These are phyloP conservation scores for Protomyces macrosporus DNA, from an alignment of 1,139 yeast species.

Conservation along the genomic window DNA sequence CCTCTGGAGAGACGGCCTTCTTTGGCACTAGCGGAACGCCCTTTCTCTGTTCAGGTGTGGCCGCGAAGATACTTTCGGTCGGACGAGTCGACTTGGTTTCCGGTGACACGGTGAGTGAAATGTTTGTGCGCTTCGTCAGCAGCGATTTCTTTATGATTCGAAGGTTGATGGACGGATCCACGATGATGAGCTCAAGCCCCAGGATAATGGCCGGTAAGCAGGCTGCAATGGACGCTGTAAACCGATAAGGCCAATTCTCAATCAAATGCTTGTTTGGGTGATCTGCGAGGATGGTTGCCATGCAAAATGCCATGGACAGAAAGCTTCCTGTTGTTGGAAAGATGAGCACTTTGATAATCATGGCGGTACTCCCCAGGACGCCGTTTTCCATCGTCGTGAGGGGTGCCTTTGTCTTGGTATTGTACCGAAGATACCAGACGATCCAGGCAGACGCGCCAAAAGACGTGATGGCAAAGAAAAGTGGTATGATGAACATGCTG, in stretches of 20 bases:
- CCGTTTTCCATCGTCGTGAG: background rate
- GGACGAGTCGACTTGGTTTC: too few species aligned
- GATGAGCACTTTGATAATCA: background rate
- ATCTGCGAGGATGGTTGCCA: background rate
- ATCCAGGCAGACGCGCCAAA: background rate
- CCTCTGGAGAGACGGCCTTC: too few species aligned
- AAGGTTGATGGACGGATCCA: background rate
- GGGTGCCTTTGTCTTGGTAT: background rate
- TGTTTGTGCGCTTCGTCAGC: too few species aligned
- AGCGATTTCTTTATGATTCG: background rate
- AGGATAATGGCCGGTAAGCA: background rate
- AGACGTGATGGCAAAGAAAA: background rate
- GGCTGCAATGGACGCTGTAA: background rate
- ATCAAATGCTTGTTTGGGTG: background rate
- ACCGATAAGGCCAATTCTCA: background rate
- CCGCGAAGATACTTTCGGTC: too few species aligned
- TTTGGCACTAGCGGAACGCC: too few species aligned
- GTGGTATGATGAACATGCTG: background rate
- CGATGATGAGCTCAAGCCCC: background rate
- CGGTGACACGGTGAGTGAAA: too few species aligned
- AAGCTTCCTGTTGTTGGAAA: background rate
- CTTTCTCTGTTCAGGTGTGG: too few species aligned
- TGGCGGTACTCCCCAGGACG: background rate
- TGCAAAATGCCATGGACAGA: background rate
- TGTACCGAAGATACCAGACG: background rate